Conservation (phyloP, 805 yeast genomes). For the Yarrowia porcina region DNA sequence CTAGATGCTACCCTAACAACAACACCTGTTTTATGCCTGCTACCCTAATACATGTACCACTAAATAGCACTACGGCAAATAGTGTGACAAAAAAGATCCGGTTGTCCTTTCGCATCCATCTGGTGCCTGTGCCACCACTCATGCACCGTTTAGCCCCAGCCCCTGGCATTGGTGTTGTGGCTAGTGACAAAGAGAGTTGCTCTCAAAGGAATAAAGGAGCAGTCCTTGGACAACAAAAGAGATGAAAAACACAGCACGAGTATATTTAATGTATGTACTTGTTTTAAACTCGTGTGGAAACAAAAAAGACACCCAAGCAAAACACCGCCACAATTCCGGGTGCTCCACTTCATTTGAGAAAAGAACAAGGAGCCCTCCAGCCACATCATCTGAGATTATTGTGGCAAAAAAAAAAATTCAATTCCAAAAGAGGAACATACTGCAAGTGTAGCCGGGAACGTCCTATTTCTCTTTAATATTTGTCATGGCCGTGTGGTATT, state of each 20-base stretch:
- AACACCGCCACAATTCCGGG: background rate
- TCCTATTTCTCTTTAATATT: too few species aligned
- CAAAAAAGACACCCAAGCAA: background rate
- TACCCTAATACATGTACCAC: too few species aligned
- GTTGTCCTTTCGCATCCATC: too few species aligned
- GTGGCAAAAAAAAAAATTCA: background rate
- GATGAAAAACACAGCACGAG: background rate
- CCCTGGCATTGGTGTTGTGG: slow-evolving; percentile 11
- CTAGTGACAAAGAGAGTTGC: background rate
- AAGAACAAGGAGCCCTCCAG: background rate
- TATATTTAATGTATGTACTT: background rate
- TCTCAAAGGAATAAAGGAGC: background rate
- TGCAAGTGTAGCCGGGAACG: background rate
- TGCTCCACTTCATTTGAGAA: background rate
- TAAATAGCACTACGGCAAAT: too few species aligned
- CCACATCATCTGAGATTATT: background rate
- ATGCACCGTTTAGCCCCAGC: background rate
- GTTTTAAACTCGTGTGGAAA: too few species aligned
- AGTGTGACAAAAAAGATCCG: too few species aligned
- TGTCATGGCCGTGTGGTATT: too few species aligned
- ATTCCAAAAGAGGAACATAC: too few species aligned
- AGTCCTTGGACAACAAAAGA: background rate
- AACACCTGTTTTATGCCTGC: background rate
- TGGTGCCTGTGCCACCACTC: background rate
- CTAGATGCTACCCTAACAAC: too few species aligned